These are phyloP conservation scores for Curvularia sp. DNA, from an alignment of 2,329 filamentous ascomycete genomes.

Conservation along the genomic window DNA sequence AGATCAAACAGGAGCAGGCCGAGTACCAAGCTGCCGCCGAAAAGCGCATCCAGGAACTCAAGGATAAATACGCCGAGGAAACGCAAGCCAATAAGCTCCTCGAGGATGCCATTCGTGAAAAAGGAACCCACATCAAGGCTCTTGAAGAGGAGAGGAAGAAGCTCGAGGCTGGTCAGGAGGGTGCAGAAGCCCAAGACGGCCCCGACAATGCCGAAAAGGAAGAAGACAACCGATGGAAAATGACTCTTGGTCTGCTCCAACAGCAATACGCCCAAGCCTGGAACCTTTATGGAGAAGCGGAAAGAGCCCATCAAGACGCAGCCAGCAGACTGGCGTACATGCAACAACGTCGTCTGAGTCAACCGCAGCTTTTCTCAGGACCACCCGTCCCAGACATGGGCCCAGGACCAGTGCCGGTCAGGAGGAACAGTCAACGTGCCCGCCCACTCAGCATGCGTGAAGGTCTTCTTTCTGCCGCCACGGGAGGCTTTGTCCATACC, in stretches of 20 bases:
- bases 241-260: constrained; percentile 62
- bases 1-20: constrained; percentile 51
- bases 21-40: constrained; percentile 48
- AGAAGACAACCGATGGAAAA: constrained; percentile 64
- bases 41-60: constrained; percentile 51
- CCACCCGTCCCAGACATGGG: constrained; percentile 39
- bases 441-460: constrained; percentile 51
- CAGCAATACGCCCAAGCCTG: constrained; percentile 52
- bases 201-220: constrained; percentile 52
- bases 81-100: constrained; percentile 63
- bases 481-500: constrained; percentile 45
- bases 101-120: constrained; percentile 76
- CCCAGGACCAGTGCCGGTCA: constrained; percentile 25
- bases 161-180: constrained; percentile 52
- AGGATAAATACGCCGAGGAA: constrained; percentile 52
- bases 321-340: constrained; percentile 52
- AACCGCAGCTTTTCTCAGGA: constrained; percentile 49
- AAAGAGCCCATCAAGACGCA: constrained; percentile 50
- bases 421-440: constrained; percentile 52
- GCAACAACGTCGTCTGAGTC: constrained; percentile 48
- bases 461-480: constrained; percentile 37
- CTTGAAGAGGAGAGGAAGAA: constrained; percentile 74
- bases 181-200: constrained; percentile 48
- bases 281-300: constrained; percentile 44
- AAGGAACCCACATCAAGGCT: constrained; percentile 73